phyloP scores from a whole-genome alignment of 2,329 filamentous ascomycete species.

The Aspergillus sp. region DNA sequence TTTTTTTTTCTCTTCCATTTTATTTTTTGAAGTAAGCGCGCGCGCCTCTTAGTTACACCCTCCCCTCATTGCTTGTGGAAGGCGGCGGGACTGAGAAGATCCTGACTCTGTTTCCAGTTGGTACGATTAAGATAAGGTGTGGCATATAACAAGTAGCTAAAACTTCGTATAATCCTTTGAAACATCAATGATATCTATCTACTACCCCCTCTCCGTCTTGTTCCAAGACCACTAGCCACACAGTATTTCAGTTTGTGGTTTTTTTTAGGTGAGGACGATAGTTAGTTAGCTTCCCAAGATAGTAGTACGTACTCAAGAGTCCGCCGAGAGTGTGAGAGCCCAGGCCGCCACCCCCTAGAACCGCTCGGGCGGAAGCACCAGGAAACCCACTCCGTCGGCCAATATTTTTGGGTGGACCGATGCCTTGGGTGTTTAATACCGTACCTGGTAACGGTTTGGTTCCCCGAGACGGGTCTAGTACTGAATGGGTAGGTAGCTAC shows the following conservation, averaged over 20 bases:
- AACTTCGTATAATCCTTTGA: too few relatives aligned
- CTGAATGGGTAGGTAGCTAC: constrained; percentile 3
- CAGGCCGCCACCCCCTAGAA: constrained; percentile 39
- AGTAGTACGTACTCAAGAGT: constrained; percentile 6
- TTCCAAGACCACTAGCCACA: background rate
- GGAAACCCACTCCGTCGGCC: constrained; percentile 16
- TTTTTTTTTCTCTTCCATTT: too few relatives aligned
- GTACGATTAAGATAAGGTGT: background rate
- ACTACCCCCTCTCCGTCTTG: background rate
- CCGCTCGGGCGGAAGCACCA: constrained; percentile 29
- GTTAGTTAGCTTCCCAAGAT: constrained; percentile 2
- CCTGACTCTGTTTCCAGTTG: background rate
- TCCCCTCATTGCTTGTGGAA: too few relatives aligned
- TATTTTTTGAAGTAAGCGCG: too few relatives aligned
- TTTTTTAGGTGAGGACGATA: constrained; percentile 8
- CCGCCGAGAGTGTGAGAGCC: constrained; percentile 12
- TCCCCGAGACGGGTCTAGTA: constrained; percentile 6
- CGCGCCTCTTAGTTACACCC: too few relatives aligned
- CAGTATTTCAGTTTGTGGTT: constrained; percentile 8
- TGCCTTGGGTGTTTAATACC: constrained; percentile 18
- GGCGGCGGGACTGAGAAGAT: background rate
- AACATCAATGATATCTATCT: too few relatives aligned
- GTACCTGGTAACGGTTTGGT: constrained; percentile 22
- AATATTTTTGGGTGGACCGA: constrained; percentile 18
- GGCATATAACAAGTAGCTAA: background rate